A percentile compares a stretch with the other conserved stretches of the same genome.
Evolutionary conservation across 2,329 filamentous ascomycete genomes (phyloP).

Genomic region (Sarocladium oryzae): DNA sequence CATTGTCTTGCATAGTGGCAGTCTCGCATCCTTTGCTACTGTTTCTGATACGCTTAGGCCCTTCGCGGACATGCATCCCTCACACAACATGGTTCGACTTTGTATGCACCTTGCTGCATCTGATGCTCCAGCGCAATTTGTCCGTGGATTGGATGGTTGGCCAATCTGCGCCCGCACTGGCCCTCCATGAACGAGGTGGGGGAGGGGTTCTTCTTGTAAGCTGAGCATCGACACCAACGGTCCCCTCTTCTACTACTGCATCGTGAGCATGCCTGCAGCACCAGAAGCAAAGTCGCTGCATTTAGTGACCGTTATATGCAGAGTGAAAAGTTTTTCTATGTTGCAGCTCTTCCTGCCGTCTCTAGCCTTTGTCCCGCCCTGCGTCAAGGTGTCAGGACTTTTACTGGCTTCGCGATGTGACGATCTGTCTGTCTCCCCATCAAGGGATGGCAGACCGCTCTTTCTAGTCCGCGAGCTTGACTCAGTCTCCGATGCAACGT

Average conservation of each 20-base stretch:
- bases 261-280: background rate
- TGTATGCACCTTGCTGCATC: constrained; percentile 1
- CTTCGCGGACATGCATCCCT: background rate
- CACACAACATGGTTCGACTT: background rate
- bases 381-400: background rate
- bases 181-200: background rate
- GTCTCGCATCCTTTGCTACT: constrained; percentile 2
- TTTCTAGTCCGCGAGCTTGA: background rate
- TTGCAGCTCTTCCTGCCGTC: background rate
- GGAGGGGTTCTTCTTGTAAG: background rate
- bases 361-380: background rate
- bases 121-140: background rate
- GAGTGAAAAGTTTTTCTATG: constrained; percentile 3
- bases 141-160: background rate
- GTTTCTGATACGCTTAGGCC: constrained; percentile 7
- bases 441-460: background rate
- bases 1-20: constrained; percentile 1
- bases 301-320: background rate
- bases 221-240: background rate
- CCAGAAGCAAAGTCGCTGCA: background rate
- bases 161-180: background rate
- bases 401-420: background rate
- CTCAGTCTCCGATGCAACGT: background rate
- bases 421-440: background rate
- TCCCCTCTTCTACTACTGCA: background rate